These are phyloP conservation scores for Leccinum imitatum DNA, from an alignment of 768 basidiomycete species.

Conservation along the genomic window DNA sequence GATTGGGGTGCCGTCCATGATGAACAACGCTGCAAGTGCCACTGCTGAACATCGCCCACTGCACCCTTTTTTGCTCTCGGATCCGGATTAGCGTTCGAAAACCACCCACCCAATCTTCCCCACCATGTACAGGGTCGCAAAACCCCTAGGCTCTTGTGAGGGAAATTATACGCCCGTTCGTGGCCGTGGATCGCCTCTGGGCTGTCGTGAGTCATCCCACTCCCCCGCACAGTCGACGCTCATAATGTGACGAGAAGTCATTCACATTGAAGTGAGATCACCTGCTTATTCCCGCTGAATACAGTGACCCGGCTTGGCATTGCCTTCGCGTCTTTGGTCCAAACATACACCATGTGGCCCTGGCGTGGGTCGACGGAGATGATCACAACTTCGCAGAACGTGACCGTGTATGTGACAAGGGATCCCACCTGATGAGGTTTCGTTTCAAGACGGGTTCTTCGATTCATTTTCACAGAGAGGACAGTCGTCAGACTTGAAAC, in stretches of 20 bases:
- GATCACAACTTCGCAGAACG: constrained; percentile 11
- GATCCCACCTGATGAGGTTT: not conserved
- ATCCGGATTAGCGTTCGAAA: not conserved
- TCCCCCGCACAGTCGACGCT: constrained; percentile 20
- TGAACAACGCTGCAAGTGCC: constrained; percentile 7
- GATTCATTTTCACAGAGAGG: not conserved
- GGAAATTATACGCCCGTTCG: not conserved
- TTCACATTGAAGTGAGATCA: constrained; percentile 15
- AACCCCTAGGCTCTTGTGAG: not conserved
- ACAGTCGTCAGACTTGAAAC: not conserved
- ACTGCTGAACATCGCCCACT: not conserved
- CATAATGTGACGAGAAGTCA: constrained; percentile 11
- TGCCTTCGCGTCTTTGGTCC: constrained; percentile 1
- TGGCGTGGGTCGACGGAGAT: constrained; percentile 24
- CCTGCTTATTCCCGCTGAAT: constrained; percentile 24
- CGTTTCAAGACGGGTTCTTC: not conserved
- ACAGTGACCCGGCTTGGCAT: constrained; percentile 6
- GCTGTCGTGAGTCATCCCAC: not conserved
- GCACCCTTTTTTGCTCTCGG: not conserved
- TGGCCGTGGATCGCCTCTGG: not conserved
- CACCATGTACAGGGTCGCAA: not conserved
- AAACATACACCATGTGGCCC: constrained; percentile 2
- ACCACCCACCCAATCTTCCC: not conserved
- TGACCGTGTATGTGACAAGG: constrained; percentile 8
- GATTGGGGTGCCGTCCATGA: constrained; percentile 1